Conservation (phyloP, 1,284 basidiomycete species). For the Trametes hirsuta region DNA sequence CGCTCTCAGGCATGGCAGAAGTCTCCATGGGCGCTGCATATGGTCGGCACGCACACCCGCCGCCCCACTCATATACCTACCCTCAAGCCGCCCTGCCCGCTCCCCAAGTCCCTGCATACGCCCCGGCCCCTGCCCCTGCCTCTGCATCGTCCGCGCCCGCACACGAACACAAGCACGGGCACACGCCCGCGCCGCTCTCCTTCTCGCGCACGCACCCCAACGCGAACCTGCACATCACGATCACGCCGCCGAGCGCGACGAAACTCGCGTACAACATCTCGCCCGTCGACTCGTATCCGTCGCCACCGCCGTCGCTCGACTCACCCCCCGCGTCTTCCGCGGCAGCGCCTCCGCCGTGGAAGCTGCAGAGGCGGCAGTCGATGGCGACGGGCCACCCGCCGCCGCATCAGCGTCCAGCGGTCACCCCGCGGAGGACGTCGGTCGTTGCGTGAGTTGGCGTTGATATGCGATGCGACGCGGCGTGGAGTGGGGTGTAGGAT, state of each 20-base stretch:
- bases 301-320: constrained; percentile 74
- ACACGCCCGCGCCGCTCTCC: constrained; percentile 21
- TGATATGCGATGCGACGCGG: no score
- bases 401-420: constrained; percentile 17
- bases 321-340: constrained; percentile 51
- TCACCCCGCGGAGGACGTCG: constrained; percentile 13
- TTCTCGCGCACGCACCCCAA: constrained; percentile 31
- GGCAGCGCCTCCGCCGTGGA: constrained; percentile 17
- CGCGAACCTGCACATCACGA: constrained; percentile 40
- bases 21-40: constrained; percentile 27
- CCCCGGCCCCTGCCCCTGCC: constrained; percentile 39
- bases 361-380: constrained; percentile 25
- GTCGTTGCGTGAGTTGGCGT: constrained; percentile 14
- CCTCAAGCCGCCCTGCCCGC: neutral
- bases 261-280: constrained; percentile 29
- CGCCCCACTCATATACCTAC: constrained; percentile 12
- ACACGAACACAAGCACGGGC: constrained; percentile 23
- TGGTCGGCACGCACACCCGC: constrained; percentile 20
- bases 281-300: constrained; percentile 68
- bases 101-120: neutral
- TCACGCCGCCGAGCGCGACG: constrained; percentile 30
- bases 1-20: constrained; percentile 18
- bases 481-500: neutral
- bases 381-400: constrained; percentile 27
- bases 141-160: constrained; percentile 29